Evolutionary conservation across 768 basidiomycete species (phyloP).

Genomic region (Suillus subluteus): DNA sequence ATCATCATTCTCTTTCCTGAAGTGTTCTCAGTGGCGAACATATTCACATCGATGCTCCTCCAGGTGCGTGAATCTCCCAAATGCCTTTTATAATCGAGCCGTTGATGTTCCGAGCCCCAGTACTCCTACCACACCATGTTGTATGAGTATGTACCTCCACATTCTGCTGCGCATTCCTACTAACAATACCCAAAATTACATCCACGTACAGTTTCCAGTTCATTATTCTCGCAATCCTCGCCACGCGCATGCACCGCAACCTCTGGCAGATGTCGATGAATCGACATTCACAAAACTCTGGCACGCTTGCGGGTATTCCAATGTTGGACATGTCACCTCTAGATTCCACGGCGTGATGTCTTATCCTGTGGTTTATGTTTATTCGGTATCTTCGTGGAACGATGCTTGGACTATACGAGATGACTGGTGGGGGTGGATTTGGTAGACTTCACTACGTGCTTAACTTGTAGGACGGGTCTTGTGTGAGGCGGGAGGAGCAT

Average conservation of each 20-base stretch:
- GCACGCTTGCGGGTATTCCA: not conserved
- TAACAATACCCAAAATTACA: not conserved
- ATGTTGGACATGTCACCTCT: not conserved
- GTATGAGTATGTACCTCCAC: not conserved
- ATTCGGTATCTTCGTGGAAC: not conserved
- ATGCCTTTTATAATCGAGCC: not conserved
- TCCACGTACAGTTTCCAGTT: not conserved
- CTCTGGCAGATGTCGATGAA: not conserved
- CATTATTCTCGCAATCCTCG: not conserved
- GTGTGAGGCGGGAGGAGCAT: too few relatives aligned
- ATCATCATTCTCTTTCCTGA: not conserved
- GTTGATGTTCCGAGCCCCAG: not conserved
- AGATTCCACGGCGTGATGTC: not conserved
- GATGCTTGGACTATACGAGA: not conserved
- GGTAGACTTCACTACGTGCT: not conserved
- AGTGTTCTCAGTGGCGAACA: not conserved
- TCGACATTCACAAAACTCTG: not conserved
- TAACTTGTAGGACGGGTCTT: not conserved
- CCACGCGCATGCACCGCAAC: not conserved
- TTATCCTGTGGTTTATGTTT: not conserved
- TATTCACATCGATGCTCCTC: not conserved
- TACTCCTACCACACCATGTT: not conserved
- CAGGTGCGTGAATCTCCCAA: not conserved
- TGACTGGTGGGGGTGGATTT: not conserved
- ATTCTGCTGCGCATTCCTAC: not conserved